These are phyloP conservation scores for Penicillium samsonianum DNA, from an alignment of 495 filamentous ascomycete genomes.

Conservation along the genomic window DNA sequence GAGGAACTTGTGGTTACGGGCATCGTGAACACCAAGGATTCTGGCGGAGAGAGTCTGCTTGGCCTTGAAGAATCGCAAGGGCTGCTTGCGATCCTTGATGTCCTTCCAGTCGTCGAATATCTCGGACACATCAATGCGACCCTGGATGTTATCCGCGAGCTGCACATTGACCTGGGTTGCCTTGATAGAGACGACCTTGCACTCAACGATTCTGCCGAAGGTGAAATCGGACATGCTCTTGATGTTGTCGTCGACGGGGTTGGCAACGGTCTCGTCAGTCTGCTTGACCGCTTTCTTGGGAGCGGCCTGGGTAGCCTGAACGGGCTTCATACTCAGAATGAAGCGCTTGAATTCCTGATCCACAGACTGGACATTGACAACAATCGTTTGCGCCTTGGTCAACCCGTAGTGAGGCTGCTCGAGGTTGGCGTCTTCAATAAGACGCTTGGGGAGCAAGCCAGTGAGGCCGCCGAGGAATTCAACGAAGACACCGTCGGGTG, in stretches of 20 bases:
- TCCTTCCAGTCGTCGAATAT: conserved; percentile 85
- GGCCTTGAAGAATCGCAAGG: conserved; percentile 67
- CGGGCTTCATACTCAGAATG: conserved; percentile 59
- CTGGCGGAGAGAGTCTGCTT: conserved; percentile 72
- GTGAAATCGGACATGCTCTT: conserved; percentile 66
- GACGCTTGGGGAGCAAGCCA: conserved; percentile 74
- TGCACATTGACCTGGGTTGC: conserved; percentile 89
- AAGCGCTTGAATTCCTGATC: conserved; percentile 62
- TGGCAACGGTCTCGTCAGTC: conserved; percentile 48
- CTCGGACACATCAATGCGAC: conserved; percentile 87
- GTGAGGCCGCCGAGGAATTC: conserved; percentile 77
- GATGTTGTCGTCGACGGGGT: conserved; percentile 70
- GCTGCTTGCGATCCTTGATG: conserved; percentile 77
- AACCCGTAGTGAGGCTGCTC: conserved; percentile 74
- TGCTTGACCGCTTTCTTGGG: conserved; percentile 35
- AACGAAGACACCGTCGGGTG: conserved; percentile 74
- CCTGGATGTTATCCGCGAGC: conserved; percentile 85
- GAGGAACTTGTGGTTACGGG: conserved; percentile 85
- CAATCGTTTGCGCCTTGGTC: conserved; percentile 67
- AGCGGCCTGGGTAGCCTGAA: conserved; percentile 34
- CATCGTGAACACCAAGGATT: conserved; percentile 85
- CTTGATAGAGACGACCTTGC: conserved; percentile 75
- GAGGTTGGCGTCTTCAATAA: conserved; percentile 66
- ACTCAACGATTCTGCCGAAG: conserved; percentile 77
- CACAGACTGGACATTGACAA: conserved; percentile 66